Evolutionary conservation across 495 filamentous ascomycete genomes (phyloP), one percentile per base, ranked within the genome.

Genomic region (Penicillium antarcticum): DNA sequence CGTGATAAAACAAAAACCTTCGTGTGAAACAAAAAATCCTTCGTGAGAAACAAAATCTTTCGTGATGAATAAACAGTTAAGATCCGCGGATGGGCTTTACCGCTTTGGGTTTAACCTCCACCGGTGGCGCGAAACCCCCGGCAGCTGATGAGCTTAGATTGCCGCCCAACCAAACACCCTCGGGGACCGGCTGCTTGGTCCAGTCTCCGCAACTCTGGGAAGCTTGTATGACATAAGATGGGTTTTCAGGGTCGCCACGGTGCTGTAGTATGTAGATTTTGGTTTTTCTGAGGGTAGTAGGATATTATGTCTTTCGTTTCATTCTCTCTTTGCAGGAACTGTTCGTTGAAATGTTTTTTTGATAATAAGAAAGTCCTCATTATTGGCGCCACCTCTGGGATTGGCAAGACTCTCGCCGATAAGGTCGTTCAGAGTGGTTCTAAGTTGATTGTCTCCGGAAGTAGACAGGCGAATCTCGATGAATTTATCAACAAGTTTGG

Each of bases 381-480:
- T 48, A 74, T 89, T 44, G 87, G 88, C 21, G 86, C 85, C 33
- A 89, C 87, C 11, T 80, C 80, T 14, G 87, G 87, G 48, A 89
- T 91, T 52, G 87, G 88, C 41, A 61, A 72, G 19, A 84, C 82
- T 0, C 69, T 91, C 21, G 83, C 86, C 3, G 75, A 77, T 49
- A 82, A 79, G 48, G 65, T 91, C 52, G 71, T 90, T 13, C 62
- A 79, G 19, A 76, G 80, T 43, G 86, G 82, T 21, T 74, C 75
- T 60, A 70, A 73, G 39, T 76, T 89, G 13, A 79, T 89, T 19
- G 77, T 80, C 13, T 73, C 83, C 14, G 88, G 87, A 9, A 74
- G 87, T 6, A 74, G 87, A 31, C 72, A 85, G 61, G 84, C 88
- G 17, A 76, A 79, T 9, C 78, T 91, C 36, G 79, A 87, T 42